These are phyloP conservation scores for Eimeria sp. DNA, from an alignment of 169 alveolate genomes.

Conservation along the genomic window DNA sequence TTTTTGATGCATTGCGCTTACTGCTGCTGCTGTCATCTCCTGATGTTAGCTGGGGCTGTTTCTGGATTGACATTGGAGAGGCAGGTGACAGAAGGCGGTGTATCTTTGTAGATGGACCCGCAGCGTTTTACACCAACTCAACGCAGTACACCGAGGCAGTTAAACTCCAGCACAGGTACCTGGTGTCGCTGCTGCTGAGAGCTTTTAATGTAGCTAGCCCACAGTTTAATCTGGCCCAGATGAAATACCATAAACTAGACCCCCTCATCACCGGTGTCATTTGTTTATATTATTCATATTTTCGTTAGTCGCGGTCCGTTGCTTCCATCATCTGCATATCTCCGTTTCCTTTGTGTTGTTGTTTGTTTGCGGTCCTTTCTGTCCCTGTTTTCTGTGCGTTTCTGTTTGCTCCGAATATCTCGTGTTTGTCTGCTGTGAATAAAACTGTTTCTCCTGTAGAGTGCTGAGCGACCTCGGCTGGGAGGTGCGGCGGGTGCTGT, in stretches of 20 bases:
- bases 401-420: neutral
- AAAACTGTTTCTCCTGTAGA: slow-evolving; percentile 48
- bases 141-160: slow-evolving; percentile 88
- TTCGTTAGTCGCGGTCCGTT: neutral
- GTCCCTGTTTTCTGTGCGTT: neutral
- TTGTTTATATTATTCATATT: neutral
- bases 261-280: neutral
- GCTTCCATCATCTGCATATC: neutral
- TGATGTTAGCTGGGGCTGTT: slow-evolving; percentile 90
- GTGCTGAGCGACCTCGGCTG: slow-evolving; percentile 91
- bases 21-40: slow-evolving; percentile 23
- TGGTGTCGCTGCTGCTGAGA: neutral
- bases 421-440: neutral
- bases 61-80: slow-evolving; percentile 92
- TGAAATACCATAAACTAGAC: too few species aligned
- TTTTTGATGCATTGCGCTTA: neutral
- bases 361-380: neutral
- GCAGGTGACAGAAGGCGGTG: slow-evolving; percentile 89
- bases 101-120: slow-evolving; percentile 93
- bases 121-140: slow-evolving; percentile 89
- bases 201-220: too few species aligned
- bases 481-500: slow-evolving; percentile 90
- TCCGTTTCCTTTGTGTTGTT: neutral
- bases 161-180: slow-evolving; percentile 90
- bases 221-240: too few species aligned